A percentile compares a stretch with the other conserved stretches of the same genome.
These are phyloP conservation scores for Geotrichum phurueaensis DNA, from an alignment of 1,139 yeast genomes.

Conservation along the genomic window DNA sequence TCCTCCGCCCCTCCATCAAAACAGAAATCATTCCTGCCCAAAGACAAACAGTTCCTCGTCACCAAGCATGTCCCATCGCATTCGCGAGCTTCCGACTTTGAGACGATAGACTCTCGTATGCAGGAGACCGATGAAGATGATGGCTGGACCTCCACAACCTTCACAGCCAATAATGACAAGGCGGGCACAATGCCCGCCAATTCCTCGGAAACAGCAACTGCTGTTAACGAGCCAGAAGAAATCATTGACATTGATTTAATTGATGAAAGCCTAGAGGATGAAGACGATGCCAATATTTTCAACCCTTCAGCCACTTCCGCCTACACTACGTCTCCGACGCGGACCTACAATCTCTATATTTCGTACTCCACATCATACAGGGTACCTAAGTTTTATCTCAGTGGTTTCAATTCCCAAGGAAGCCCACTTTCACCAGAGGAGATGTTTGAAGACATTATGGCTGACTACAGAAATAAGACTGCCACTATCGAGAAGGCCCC, in stretches of 20 bases:
- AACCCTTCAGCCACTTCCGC: slow-evolving; percentile 22
- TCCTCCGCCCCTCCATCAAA: slow-evolving; percentile 55
- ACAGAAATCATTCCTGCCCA: slow-evolving; percentile 68
- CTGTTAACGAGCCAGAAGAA: slow-evolving; percentile 16
- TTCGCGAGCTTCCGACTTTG: slow-evolving; percentile 60
- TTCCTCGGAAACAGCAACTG: not conserved
- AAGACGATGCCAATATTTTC: slow-evolving; percentile 25
- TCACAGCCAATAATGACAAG: slow-evolving; percentile 5
- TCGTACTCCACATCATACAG: slow-evolving; percentile 91
- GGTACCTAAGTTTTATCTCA: slow-evolving; percentile 89
- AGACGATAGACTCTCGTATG: slow-evolving; percentile 39
- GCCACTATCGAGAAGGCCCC: slow-evolving; percentile 95
- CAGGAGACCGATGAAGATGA: slow-evolving; percentile 44
- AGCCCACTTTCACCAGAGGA: slow-evolving; percentile 78
- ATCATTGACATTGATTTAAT: slow-evolving; percentile 34
- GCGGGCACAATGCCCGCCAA: not conserved
- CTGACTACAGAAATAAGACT: slow-evolving; percentile 90
- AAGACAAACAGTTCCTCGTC: slow-evolving; percentile 77
- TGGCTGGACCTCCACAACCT: slow-evolving; percentile 45
- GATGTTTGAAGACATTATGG: slow-evolving; percentile 91
- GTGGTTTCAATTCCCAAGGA: slow-evolving; percentile 81
- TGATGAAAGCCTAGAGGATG: slow-evolving; percentile 31
- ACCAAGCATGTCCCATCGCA: slow-evolving; percentile 86
- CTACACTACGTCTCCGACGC: slow-evolving; percentile 37
- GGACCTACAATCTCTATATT: slow-evolving; percentile 83